Conservation (phyloP, 768 basidiomycete genomes). For the Porphyrellus cyaneotinctus region DNA sequence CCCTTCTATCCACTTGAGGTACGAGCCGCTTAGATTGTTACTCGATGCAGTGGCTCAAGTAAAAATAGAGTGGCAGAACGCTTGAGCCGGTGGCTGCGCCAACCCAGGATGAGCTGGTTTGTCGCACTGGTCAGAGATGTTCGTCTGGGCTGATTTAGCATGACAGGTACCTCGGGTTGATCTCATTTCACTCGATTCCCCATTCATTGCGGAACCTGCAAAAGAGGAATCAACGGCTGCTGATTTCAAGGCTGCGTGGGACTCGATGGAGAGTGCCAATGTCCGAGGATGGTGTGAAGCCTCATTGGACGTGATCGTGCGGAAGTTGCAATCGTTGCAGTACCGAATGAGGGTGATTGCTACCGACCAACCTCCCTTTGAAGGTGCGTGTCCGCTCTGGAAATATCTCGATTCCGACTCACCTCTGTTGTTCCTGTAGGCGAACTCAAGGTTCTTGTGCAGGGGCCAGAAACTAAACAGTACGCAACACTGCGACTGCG, state of each 20-base stretch:
- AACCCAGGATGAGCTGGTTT: slow-evolving; percentile 20
- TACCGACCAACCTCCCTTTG: slow-evolving; percentile 53
- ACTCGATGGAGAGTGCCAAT: slow-evolving; percentile 40
- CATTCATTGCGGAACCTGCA: slow-evolving; percentile 51
- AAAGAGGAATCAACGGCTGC: slow-evolving; percentile 15
- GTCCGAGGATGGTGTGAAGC: slow-evolving; percentile 68
- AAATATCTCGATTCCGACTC: background rate
- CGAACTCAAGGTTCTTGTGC: slow-evolving; percentile 59
- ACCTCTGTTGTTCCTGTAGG: slow-evolving; percentile 36
- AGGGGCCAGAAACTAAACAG: slow-evolving; percentile 18
- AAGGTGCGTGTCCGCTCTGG: slow-evolving; percentile 40
- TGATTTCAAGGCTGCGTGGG: slow-evolving; percentile 61
- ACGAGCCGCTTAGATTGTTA: background rate
- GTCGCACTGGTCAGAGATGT: slow-evolving; percentile 2
- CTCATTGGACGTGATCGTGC: slow-evolving; percentile 50
- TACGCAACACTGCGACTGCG: slow-evolving; percentile 51
- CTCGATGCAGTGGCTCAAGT: slow-evolving; percentile 1
- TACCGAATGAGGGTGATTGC: slow-evolving; percentile 47
- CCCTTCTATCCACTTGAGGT: slow-evolving; percentile 20
- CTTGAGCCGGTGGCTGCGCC: background rate
- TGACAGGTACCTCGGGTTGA: slow-evolving; percentile 41
- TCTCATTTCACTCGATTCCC: slow-evolving; percentile 73
- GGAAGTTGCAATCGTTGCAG: slow-evolving; percentile 48
- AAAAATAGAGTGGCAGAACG: slow-evolving; percentile 9
- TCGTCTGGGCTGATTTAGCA: slow-evolving; percentile 11